Evolutionary conservation across 1,284 basidiomycete genomes (phyloP), one percentile per base, ranked within the genome.

Genomic region (Pseudozyma flocculosa): DNA sequence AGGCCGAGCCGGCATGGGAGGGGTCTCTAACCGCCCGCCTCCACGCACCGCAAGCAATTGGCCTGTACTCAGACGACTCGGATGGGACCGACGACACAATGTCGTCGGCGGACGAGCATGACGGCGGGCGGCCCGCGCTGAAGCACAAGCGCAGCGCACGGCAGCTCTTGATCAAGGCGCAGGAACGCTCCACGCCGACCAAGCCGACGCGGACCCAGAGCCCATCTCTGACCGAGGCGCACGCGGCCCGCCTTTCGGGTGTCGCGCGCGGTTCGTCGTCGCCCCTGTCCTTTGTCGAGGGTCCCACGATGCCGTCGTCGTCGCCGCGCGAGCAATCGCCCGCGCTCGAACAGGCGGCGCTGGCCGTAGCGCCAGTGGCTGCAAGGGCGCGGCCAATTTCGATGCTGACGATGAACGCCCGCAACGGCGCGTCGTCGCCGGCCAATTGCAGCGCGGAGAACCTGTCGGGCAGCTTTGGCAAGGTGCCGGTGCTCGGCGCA

Each of bases 171-270:
- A 62, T 73, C 32, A 45, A 60, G 41, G 71, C 71, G 17, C 71
- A 73, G 42, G 64, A 72, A 45, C 52, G 67, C 14, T 61, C 61
- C 2, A 73, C 71, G 15, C 71, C 71, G 0, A 73, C 70, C 21
- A 72, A 70, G 26, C 56, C 66, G 15, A 58, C 64, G 10, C 50
- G 70, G 10, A 50, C 56, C n/a, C 56, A 58, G 37, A 70, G 70
- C 32, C 70, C 70, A 22, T 53, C 61, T 11, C 45, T 66, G n/a
- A 65, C 55, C 1, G 54, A 57, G 4, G 55, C 50, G 0, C 59
- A 65, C 30, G 48, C 45, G 11, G 54, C 63, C 21, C 59, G 60
- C 10, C 58, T 54, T 11, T 32, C 54, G 32, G 54, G 66, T 10
- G 53, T 51, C 3, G 51, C 62, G 9, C 45, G 56, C 24, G 47